These are phyloP conservation scores for Hymenoscyphus fructigenus DNA, from an alignment of 2,329 filamentous ascomycete species.

Conservation along the genomic window DNA sequence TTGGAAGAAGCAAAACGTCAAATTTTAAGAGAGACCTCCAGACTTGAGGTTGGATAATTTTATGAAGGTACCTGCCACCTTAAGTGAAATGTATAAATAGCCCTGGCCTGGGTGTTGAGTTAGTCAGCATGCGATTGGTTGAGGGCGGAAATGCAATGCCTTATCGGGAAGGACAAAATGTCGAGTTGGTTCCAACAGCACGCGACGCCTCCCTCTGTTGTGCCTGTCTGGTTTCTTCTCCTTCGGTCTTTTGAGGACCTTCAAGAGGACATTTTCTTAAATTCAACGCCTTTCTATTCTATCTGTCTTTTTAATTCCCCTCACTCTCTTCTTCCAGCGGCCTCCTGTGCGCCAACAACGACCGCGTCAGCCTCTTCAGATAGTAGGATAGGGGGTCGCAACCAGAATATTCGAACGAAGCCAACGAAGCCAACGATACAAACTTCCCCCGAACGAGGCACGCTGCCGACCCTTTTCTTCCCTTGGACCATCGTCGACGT, in stretches of 20 bases:
- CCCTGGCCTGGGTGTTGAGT: background rate
- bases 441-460: background rate
- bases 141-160: background rate
- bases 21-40: background rate
- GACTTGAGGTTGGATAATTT: background rate
- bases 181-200: background rate
- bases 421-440: background rate
- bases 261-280: background rate
- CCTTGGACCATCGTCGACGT: background rate
- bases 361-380: background rate
- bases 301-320: slow-evolving; percentile 1
- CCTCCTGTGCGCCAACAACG: background rate
- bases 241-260: background rate
- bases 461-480: background rate
- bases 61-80: background rate
- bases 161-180: slow-evolving; percentile 3
- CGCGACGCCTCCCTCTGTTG: background rate
- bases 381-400: background rate
- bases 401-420: background rate
- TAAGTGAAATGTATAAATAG: background rate
- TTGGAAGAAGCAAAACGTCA: background rate
- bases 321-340: background rate
- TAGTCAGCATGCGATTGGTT: background rate
- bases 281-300: background rate
- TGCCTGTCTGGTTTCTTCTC: background rate